phyloP scores from a whole-genome alignment of 2,329 filamentous ascomycete genomes.

The Harringtonia lauricola region DNA sequence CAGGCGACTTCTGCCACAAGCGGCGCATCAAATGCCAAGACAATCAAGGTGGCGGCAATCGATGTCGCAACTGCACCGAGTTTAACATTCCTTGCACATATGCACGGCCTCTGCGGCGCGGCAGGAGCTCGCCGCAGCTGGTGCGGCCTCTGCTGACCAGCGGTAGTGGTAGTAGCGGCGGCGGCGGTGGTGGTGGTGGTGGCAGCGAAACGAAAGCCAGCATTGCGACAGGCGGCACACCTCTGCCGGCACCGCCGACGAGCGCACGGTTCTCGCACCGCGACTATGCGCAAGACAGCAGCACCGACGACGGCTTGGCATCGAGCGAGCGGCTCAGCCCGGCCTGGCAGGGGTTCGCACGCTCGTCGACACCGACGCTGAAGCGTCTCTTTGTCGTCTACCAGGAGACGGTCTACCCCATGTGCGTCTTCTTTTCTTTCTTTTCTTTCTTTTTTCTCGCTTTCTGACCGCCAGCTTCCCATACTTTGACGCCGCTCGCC shows the following conservation, averaged over 20 bases:
- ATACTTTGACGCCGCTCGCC: constrained; percentile 13
- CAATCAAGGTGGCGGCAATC: constrained; percentile 2
- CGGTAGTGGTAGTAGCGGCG: neutral
- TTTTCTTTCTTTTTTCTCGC: neutral
- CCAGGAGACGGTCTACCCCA: constrained; percentile 15
- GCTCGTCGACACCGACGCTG: constrained; percentile 12
- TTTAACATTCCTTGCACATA: constrained; percentile 14
- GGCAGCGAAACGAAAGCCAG: too few relatives aligned
- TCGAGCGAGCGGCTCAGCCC: constrained; percentile 9
- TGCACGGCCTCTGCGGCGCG: constrained; percentile 11
- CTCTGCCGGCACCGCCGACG: too few relatives aligned
- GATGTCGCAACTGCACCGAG: constrained; percentile 14
- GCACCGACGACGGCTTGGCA: constrained; percentile 5
- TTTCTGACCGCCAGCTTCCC: constrained; percentile 9
- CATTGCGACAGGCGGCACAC: too few relatives aligned
- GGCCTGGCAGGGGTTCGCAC: constrained; percentile 13
- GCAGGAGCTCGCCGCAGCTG: constrained; percentile 9
- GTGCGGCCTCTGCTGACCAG: neutral
- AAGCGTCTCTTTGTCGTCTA: constrained; percentile 11
- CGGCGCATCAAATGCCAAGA: constrained; percentile 14
- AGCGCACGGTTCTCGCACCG: too few relatives aligned
- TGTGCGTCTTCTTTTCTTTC: constrained; percentile 2
- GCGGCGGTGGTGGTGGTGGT: too few relatives aligned
- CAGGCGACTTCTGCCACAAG: constrained; percentile 14
- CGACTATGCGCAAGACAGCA: too few relatives aligned